Conservation (phyloP, 2,329 filamentous ascomycete genomes). For the Colletotrichum gigasporum region DNA sequence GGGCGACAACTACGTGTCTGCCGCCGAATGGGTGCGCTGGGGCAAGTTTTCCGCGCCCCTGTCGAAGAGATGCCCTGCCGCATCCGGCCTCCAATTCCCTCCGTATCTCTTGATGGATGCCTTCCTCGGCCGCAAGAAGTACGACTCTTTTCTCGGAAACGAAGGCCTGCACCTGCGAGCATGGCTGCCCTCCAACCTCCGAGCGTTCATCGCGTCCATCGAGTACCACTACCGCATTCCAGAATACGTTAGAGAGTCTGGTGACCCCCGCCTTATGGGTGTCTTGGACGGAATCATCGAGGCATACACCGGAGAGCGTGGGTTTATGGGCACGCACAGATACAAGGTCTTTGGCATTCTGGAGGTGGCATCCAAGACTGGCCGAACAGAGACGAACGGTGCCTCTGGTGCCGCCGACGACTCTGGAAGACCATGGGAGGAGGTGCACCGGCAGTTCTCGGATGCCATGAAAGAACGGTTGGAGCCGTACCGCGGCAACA, state of each 20-base stretch:
- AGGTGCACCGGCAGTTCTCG: constrained; percentile 60
- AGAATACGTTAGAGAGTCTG: constrained; percentile 60
- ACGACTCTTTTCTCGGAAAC: constrained; percentile 60
- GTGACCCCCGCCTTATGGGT: constrained; percentile 59
- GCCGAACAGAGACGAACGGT: constrained; percentile 62
- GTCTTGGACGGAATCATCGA: constrained; percentile 64
- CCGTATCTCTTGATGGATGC: constrained; percentile 65
- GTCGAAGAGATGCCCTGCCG: constrained; percentile 59
- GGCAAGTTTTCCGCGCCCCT: constrained; percentile 60
- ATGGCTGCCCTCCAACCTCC: constrained; percentile 62
- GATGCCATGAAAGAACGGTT: constrained; percentile 64
- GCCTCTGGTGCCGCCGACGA: constrained; percentile 54
- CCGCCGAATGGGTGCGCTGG: constrained; percentile 59
- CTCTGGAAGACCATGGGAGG: constrained; percentile 56
- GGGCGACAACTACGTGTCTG: constrained; percentile 59
- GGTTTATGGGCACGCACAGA: constrained; percentile 65
- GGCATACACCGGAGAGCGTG: constrained; percentile 63
- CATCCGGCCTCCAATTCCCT: constrained; percentile 61
- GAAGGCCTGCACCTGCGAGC: constrained; percentile 63
- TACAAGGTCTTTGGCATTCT: constrained; percentile 67
- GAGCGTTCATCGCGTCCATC: constrained; percentile 64
- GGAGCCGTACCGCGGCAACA: constrained; percentile 56
- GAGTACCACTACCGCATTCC: constrained; percentile 64
- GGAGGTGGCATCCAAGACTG: constrained; percentile 62
- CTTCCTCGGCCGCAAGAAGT: constrained; percentile 61